Percentiles rank a stretch among this genome's conserved stretches.
phyloP scores from a whole-genome alignment of 805 yeast species.

The Myxozyma sirexii region DNA sequence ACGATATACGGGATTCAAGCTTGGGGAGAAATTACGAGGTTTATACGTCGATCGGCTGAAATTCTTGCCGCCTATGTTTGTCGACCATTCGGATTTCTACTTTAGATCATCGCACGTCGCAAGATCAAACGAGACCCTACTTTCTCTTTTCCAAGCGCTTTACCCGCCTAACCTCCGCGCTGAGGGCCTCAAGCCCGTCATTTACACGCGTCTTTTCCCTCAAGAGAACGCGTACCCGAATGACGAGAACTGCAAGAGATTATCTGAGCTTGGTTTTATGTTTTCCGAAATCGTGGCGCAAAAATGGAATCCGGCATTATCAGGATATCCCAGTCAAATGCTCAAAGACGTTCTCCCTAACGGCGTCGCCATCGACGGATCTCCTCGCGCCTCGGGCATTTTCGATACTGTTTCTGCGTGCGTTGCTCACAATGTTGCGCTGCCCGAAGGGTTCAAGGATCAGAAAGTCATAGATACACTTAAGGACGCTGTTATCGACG shows the following conservation, averaged over 20 bases:
- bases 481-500: conserved; percentile 30
- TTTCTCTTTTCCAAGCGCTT: conserved; percentile 30
- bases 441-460: conserved; percentile 27
- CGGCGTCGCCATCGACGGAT: conserved; percentile 34
- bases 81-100: conserved; percentile 21
- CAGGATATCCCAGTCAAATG: conserved; percentile 27
- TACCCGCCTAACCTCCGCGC: conserved; percentile 31
- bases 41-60: conserved; percentile 27
- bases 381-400: conserved; percentile 35
- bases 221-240: conserved; percentile 36
- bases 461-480: conserved; percentile 12
- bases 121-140: conserved; percentile 32
- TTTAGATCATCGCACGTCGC: conserved; percentile 33
- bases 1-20: conserved; percentile 28
- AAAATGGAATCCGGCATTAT: conserved; percentile 31
- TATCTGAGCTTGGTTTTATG: conserved; percentile 32
- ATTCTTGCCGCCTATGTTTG: conserved; percentile 27
- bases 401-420: conserved; percentile 32
- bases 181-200: conserved; percentile 20
- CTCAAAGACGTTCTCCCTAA: conserved; percentile 29
- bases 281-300: conserved; percentile 33
- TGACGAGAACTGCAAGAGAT: conserved; percentile 33
- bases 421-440: conserved; percentile 23
- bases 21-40: conserved; percentile 32
- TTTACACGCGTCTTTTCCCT: conserved; percentile 31